Evolutionary conservation across 2,329 filamentous ascomycete species (phyloP), one percentile per base, ranked within the genome.

Genomic region (Fusarium sp.): DNA sequence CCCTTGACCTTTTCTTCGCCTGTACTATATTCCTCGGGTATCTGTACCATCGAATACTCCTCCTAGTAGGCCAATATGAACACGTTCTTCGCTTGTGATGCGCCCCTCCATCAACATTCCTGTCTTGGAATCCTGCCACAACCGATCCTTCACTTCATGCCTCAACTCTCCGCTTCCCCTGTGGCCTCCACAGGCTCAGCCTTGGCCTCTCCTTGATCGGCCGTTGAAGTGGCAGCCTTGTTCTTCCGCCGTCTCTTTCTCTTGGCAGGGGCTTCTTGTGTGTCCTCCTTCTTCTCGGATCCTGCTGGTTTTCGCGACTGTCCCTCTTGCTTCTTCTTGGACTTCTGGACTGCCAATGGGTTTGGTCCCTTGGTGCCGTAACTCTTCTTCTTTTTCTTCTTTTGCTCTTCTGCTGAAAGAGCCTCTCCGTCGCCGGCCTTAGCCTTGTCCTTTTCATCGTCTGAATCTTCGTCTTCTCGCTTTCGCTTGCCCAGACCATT

Each of bases 361-460:
- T 95, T 95, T 1, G 92, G 92, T 22, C 88, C 90, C 80, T 93
- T 94, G 4, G 87, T 88, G 1, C 92, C 92, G 68, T 87, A 89
- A 25, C 79, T 80, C 79, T 87, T 89, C 81, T 87, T 90, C 80
- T 89, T 90, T 81, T 91, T 88, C 78, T 86, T 84, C 68, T 82
- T 69, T 12, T 76, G 70, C n/a, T 63, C 69, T 33, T 66, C 64
- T 4, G 61, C 37, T 25, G 38, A 38, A 14, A 37, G 43, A 11
- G 65, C 76, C 10, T 74, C 61, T 11, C 66, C 68, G 40, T 70
- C 71, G 3, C 62, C 67, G 22, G 52, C 65, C 43, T 72, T 77
- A 11, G 79, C 71, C 72, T 79, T 74, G 27, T 78, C 71, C 22
- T 71, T 77, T 78, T 81, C 82, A 3, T 83, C 82, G 5, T 82